Evolutionary conservation across 495 filamentous ascomycete genomes (phyloP).

Genomic region (Trichoderma asperelloides): DNA sequence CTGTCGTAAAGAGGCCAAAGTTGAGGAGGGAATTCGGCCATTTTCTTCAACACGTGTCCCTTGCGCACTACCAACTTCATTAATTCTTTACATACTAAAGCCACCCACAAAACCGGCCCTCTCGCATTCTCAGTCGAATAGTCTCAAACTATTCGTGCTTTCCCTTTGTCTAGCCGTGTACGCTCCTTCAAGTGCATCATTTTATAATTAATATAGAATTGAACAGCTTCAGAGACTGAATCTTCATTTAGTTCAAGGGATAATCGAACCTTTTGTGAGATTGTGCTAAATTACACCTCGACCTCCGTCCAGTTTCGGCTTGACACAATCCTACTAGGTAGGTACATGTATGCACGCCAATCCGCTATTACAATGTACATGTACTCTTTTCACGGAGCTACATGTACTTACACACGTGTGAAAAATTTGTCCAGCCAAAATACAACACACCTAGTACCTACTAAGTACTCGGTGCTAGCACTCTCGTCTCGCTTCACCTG

Average conservation of each 20-base stretch:
- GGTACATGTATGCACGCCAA: not conserved
- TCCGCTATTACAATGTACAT: too few relatives aligned
- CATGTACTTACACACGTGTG: too few relatives aligned
- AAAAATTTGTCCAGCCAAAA: too few relatives aligned
- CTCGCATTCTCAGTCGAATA: conserved; percentile 17
- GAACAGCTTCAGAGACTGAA: not conserved
- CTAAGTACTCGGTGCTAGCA: too few relatives aligned
- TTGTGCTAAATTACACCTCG: not conserved
- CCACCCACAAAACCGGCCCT: conserved; percentile 24
- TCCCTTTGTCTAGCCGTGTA: not conserved
- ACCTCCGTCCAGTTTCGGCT: not conserved
- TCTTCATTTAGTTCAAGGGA: not conserved
- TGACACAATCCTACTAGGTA: not conserved
- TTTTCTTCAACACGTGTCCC: not conserved
- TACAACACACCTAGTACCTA: too few relatives aligned
- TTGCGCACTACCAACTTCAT: not conserved
- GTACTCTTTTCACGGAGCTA: too few relatives aligned
- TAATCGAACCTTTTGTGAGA: not conserved
- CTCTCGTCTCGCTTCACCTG: too few relatives aligned
- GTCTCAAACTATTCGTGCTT: not conserved
- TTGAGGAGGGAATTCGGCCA: conserved; percentile 13
- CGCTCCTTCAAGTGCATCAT: not conserved
- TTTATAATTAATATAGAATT: not conserved
- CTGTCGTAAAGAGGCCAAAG: conserved; percentile 13
- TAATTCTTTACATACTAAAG: conserved; percentile 18